Evolutionary conservation across 1,284 basidiomycete species (phyloP), one percentile per base, ranked within the genome.

Genomic region (Trichosporon sp.): DNA sequence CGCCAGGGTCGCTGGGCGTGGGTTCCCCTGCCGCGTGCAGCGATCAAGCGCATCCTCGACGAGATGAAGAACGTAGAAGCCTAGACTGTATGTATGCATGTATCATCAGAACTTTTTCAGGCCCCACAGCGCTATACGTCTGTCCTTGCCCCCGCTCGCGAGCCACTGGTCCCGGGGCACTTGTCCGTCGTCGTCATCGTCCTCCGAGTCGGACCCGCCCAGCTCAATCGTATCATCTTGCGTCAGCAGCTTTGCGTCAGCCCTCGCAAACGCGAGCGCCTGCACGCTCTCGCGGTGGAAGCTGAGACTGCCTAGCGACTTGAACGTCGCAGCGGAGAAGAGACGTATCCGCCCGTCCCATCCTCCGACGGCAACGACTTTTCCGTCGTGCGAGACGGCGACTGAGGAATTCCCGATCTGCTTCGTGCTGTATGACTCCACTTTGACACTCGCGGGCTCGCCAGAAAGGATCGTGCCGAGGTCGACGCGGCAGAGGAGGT

Each of bases 301-400:
- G 37, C 85, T 85, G 1, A 96, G 86, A 4, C 90, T 91, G 2
- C 94, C 94, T 1, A 96, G 88, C 0, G 90, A 82, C 77, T 92
- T 94, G 78, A 92, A 86, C 1, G 87, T 87, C 76, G 89, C 90
- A 3, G 91, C 90, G 0, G 92, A 91, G 82, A 90, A 93, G 8
- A 95, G 84, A 0, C 92, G 88, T 48, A 94, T 87, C 93, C 87
- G 89, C 40, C 94, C 93, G 75, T 96, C 93, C 94, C 94, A 96
- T 0, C 93, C 92, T 2, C 91, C 93, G 1, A 93, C 85, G 0
- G 92, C 92, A 74, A 92, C 91, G 0, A 95, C 88, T 35, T 87
- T 87, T 0, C 90, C 91, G 76, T 92, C 90, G 48, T 89, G 86
- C n/a, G 89, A 89, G n/a, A 95, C 88, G 1, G 90, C 87, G 31